These are phyloP conservation scores for Cryoendolithus antarcticus DNA, from an alignment of 2,329 filamentous ascomycete species.

Conservation along the genomic window DNA sequence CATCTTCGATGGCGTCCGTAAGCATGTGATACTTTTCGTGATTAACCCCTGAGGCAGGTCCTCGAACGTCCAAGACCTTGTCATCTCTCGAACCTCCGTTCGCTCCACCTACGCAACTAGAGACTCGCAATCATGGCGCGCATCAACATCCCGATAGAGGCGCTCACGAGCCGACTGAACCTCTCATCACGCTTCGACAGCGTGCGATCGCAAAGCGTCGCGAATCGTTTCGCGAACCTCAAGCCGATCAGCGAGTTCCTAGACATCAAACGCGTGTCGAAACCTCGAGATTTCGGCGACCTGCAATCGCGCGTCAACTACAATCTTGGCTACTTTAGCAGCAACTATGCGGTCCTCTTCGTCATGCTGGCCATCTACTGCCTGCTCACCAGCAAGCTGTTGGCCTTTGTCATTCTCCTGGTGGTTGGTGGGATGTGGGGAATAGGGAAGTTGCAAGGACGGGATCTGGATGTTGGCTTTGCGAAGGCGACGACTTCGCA, in stretches of 20 bases:
- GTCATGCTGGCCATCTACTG: conserved; percentile 94
- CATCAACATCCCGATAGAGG: conserved; percentile 86
- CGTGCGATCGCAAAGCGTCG: conserved; percentile 66
- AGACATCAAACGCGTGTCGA: conserved; percentile 89
- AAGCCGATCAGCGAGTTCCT: conserved; percentile 86
- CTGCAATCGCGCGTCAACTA: conserved; percentile 90
- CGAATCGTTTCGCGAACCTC: conserved; percentile 80
- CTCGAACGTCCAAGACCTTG: not conserved
- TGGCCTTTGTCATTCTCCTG: conserved; percentile 87
- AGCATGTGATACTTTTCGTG: no score
- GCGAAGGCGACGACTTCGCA: conserved; percentile 79
- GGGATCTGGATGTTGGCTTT: conserved; percentile 75
- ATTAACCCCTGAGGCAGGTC: no score
- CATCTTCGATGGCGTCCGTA: no score
- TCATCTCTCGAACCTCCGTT: not conserved
- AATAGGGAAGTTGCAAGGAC: conserved; percentile 80
- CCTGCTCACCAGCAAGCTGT: conserved; percentile 70
- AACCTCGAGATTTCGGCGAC: conserved; percentile 82
- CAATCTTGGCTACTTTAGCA: conserved; percentile 93
- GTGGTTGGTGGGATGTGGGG: conserved; percentile 78
- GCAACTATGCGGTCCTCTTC: conserved; percentile 93
- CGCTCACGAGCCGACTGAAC: conserved; percentile 82
- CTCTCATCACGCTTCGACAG: conserved; percentile 72
- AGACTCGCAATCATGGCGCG: conserved; percentile 30
- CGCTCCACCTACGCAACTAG: no score